Percentiles rank a stretch among this genome's conserved stretches.
phyloP scores from a whole-genome alignment of 2,329 filamentous ascomycete species.

The Monilinia polystroma region DNA sequence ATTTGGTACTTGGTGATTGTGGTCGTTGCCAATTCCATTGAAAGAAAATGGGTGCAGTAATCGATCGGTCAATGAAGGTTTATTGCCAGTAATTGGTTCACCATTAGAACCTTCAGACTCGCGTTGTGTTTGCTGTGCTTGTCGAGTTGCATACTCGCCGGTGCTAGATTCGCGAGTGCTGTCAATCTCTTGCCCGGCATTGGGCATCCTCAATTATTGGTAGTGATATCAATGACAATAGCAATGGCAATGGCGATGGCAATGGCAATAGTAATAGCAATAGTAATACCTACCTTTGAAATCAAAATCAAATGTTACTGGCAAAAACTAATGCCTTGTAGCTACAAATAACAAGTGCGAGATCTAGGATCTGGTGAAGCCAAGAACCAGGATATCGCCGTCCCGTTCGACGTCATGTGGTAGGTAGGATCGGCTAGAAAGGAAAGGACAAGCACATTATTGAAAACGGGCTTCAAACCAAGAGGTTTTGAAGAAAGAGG shows the following conservation, averaged over 20 bases:
- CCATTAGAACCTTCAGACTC: background rate
- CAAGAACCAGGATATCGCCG: constrained; percentile 14
- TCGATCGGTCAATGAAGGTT: constrained; percentile 7
- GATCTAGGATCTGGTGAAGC: background rate
- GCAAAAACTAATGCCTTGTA: background rate
- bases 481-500: background rate
- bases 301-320: background rate
- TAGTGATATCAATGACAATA: background rate
- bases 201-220: constrained; percentile 21
- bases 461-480: background rate
- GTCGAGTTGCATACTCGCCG: constrained; percentile 1
- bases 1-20: background rate
- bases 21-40: background rate
- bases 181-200: constrained; percentile 16
- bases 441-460: background rate
- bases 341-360: background rate
- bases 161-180: constrained; percentile 10
- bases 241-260: constrained; percentile 6
- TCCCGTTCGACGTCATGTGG: constrained; percentile 16
- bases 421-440: background rate
- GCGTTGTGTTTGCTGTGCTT: background rate
- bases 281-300: constrained; percentile 2
- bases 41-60: constrained; percentile 5
- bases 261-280: constrained; percentile 18
- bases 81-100: background rate